Base-by-base conservation (phyloP, 1,284 basidiomycete genomes). In the Clitocybe nebularis region DNA sequence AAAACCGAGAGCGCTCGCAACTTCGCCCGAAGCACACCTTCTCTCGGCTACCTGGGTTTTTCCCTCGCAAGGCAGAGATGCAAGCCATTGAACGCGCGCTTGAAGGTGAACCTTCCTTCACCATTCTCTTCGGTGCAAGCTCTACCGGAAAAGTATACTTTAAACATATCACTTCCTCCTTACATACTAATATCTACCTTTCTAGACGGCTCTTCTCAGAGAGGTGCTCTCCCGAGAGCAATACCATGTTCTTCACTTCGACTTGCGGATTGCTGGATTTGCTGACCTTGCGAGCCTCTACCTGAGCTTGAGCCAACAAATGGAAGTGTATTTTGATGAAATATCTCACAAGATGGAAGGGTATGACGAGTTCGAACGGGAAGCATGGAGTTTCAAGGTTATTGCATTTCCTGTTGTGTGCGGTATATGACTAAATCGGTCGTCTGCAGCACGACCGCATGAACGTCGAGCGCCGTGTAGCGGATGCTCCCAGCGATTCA, bases 181-280 rank as follows among this genome's bases (percentile, higher is more conserved):
- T 45, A 20, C 4, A 32, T 13, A 13, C 29, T 33, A 44, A 47
- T 41, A 41, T 16, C 26, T 39, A 24, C 36, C 26, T 44, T 41
- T 24, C 23, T 51, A 87, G 80, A 91, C 88, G 4, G 80, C 84
- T 0, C 71, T 91, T 5, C 69, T 90, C 11, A 75, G 88, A 34
- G 84, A 91, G 61, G 78, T 89, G 13, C 73, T 91, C 24, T 81
- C 78, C 10, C 67, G 69, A 16, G 67, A 76, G 9, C 68, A 69
- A 43, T 91, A 84, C 55, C 84, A 89, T 61, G 84, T 89, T 40
- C 71, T 91, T 23, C 84, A 89, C 56, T 89, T 91, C 52, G 89
- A 91, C 61, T 69, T 91, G 23, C 76, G 88, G 11, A 89, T 91
- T 38, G 78, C 89, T 4, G 89, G 88, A 0, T 90, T 90, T 53